Conservation (phyloP, 2,329 filamentous ascomycete genomes). For the Fusarium aywerte region DNA sequence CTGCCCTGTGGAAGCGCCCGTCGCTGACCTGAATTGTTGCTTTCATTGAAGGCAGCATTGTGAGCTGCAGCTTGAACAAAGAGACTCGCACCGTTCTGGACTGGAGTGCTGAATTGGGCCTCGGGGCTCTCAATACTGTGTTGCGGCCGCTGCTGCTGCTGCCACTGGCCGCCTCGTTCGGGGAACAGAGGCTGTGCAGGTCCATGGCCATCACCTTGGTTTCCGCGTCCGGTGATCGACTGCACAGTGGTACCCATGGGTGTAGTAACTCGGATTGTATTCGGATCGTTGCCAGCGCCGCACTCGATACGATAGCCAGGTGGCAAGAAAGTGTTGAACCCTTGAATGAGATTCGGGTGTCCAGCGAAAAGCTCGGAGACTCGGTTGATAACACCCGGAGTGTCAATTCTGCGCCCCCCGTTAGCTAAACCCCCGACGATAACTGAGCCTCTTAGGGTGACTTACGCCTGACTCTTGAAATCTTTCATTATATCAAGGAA, state of each 20-base stretch:
- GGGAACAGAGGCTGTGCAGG: conserved; percentile 59
- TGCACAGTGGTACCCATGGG: conserved; percentile 97
- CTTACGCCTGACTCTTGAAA: conserved; percentile 96
- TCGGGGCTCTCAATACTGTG: conserved; percentile 73
- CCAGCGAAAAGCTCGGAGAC: conserved; percentile 96
- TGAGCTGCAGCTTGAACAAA: conserved; percentile 59
- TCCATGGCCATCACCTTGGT: conserved; percentile 58
- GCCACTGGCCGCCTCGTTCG: conserved; percentile 64
- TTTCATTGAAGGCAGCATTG: conserved; percentile 50
- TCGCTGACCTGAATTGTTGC: conserved; percentile 48
- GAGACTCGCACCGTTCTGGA: conserved; percentile 60
- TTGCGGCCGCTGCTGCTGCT: conserved; percentile 57
- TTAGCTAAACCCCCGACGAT: conserved; percentile 42
- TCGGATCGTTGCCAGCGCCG: conserved; percentile 90
- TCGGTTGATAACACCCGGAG: conserved; percentile 94
- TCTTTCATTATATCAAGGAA: conserved; percentile 99
- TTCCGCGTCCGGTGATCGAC: conserved; percentile 73
- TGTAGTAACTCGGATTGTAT: conserved; percentile 95
- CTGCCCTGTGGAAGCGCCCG: conserved; percentile 45
- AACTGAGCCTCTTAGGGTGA: conserved; percentile 36
- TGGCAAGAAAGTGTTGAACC: conserved; percentile 97
- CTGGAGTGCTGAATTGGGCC: conserved; percentile 68
- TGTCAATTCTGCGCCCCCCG: conserved; percentile 76
- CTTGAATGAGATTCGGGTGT: conserved; percentile 94
- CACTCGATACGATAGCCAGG: conserved; percentile 97